Evolutionary conservation across 352 stramenopile species (phyloP), one percentile per base, ranked within the genome.

Genomic region (Peronospora belbahrii): DNA sequence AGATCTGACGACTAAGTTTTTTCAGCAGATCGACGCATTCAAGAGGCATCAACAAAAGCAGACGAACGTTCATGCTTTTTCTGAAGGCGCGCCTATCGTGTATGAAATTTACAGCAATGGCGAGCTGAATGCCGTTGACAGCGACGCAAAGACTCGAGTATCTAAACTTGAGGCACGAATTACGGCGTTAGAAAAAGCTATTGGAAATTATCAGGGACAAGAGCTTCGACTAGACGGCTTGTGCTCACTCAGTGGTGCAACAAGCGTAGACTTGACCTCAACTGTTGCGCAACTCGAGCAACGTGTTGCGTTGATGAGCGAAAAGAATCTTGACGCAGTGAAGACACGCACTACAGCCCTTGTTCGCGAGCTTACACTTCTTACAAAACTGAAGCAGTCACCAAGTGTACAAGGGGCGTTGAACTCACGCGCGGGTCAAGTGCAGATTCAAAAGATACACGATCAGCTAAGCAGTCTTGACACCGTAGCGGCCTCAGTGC

Each of bases 21-120:
- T 88, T 45, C 37, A 78, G 51, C 69, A 86, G 36, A 79, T 88
- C 3, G 66, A 83, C 18, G 48, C 59, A 6, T 53, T 86, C 6
- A 82, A 79, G 58, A 40, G 56, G 2, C 56, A 78, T 47, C 61
- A 75, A 43, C 58, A 65, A 17, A 50, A 42, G 9, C 47, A 59
- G 17, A 59, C 49, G 4, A 14, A 28, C 24, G 30, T 14, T 20
- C 23, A 42, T 23, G 35, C 38, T 2, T 41, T 25, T 6, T 43
- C 35, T 10, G 44, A 59, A 27, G 31, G 32, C 17, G 64, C 73
- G 3, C 62, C 69, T 2, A 83, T 88, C 40, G 68, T 86, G 41
- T 88, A 88, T 56, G 77, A 88, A 55, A 83, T 88, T 37, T 88
- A 74, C 67, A 86, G 70, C 56, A 86, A 78, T 31, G 74, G 74